Conservation (phyloP, 78 protist species). For the Cavenderia fasciculata region DNA sequence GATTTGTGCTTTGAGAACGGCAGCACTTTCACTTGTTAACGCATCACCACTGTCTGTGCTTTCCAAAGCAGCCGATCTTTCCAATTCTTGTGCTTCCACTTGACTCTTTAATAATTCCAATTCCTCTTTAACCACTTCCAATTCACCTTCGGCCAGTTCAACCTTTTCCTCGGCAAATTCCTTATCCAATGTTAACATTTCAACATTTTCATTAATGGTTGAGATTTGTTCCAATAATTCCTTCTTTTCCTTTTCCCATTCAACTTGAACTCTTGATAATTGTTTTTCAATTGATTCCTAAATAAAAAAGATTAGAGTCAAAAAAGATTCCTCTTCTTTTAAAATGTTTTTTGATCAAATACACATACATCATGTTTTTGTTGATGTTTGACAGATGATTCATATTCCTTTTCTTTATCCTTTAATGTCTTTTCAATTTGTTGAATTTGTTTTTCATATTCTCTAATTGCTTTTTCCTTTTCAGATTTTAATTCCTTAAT, state of each 20-base stretch:
- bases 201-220: slow-evolving; percentile 27
- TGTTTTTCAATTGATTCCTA: slow-evolving; percentile 36
- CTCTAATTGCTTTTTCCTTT: slow-evolving; percentile 43
- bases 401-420: slow-evolving; percentile 55
- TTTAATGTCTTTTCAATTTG: slow-evolving; percentile 55
- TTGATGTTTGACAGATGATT: slow-evolving; percentile 22
- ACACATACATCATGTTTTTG: slow-evolving; percentile 37
- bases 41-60: background rate
- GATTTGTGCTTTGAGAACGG: slow-evolving; percentile 65
- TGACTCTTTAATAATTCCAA: slow-evolving; percentile 24
- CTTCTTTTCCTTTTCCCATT: slow-evolving; percentile 59
- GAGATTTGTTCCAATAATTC: slow-evolving; percentile 32
- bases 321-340: background rate
- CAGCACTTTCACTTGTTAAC: slow-evolving; percentile 32
- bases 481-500: background rate
- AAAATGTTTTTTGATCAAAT: background rate
- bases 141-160: slow-evolving; percentile 29
- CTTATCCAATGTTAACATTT: slow-evolving; percentile 55
- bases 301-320: background rate
- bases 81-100: slow-evolving; percentile 8
- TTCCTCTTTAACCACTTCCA: slow-evolving; percentile 37
- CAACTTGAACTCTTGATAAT: slow-evolving; percentile 19
- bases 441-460: slow-evolving; percentile 57
- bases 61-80: background rate
- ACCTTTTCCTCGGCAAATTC: slow-evolving; percentile 76